Conservation (phyloP, 331 rosid species). For the Ulmus americana region DNA sequence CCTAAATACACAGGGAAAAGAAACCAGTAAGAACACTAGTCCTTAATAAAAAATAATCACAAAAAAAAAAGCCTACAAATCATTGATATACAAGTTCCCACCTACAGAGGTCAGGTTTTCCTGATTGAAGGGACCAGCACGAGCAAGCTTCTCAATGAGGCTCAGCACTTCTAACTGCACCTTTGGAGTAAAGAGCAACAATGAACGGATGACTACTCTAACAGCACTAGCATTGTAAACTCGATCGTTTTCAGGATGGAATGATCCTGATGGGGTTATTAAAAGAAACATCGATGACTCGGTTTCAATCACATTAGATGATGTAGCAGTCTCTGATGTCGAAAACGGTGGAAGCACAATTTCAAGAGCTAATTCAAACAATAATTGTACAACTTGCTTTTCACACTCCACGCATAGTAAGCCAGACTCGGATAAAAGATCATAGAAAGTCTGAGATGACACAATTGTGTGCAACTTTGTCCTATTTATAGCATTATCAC, state of each 20-base stretch:
- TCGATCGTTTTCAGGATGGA: slow-evolving; percentile 68
- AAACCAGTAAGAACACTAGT: slow-evolving; percentile 10
- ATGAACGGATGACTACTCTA: slow-evolving; percentile 69
- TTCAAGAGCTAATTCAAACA: slow-evolving; percentile 93
- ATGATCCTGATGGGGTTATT: slow-evolving; percentile 66
- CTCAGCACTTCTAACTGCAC: slow-evolving; percentile 73
- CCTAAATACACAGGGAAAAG: slow-evolving; percentile 43
- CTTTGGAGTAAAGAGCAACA: slow-evolving; percentile 82
- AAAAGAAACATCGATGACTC: slow-evolving; percentile 48
- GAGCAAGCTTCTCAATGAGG: slow-evolving; percentile 72
- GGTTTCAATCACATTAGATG: slow-evolving; percentile 38
- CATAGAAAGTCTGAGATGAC: slow-evolving; percentile 88
- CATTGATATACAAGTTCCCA: slow-evolving; percentile 25
- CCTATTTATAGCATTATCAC: slow-evolving; percentile 72
- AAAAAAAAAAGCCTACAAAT: no score
- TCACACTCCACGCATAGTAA: slow-evolving; percentile 81
- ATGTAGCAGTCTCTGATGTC: slow-evolving; percentile 46
- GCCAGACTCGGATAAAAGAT: slow-evolving; percentile 89
- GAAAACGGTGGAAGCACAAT: slow-evolving; percentile 73
- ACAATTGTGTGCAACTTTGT: slow-evolving; percentile 66
- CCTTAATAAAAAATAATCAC: neutral
- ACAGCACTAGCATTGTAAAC: slow-evolving; percentile 81
- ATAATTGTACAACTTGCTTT: slow-evolving; percentile 85
- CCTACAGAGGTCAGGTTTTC: slow-evolving; percentile 90
- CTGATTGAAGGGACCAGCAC: slow-evolving; percentile 79